Evolutionary conservation across 768 basidiomycete genomes (phyloP), one percentile per base, ranked within the genome.

Genomic region (Xerocomellus chrysenteron): DNA sequence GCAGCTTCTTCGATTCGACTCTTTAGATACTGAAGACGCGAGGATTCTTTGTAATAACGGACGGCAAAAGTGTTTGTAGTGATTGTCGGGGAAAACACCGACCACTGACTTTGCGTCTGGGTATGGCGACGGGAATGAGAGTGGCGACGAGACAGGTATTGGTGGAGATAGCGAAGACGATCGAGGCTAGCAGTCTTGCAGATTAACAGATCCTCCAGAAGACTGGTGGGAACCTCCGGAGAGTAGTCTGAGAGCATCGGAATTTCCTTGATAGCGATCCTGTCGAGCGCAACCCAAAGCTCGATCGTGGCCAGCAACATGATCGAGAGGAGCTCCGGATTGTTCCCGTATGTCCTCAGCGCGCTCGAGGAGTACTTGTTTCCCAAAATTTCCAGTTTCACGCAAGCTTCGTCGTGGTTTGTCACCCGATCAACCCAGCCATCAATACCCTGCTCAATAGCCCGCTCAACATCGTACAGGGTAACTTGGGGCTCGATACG

Each of bases 401-500:
- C 10, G 32, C 32, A 32, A 11, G 32, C 32, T 32, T 32, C 32
- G 2, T 32, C 32, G 0, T 11, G 28, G 4, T 49, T 9, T 2
- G 9, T 26, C 39, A 64, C 68, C 52, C 2, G 16, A 7, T 26
- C 40, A 17, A 74, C 64, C 77, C 77, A 79, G 14, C 39, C 37
- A 30, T 73, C 71, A 4, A 80, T 62, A 26, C 56, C 51, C 12
- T 69, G 50, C 17, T 67, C 55, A 46, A 76, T 67, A 10, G 64
- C 57, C 5, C 32, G 37, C 61, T 80, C 79, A 17, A 80, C 71
- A 48, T 80, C 79, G 8, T 62, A 68, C 0, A 80, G 53, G 3
- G 53, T 36, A 47, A 64, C 5, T 13, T 42, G 16, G 4, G 67
- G 55, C 4, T 69, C 63, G 0, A 45, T 35, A 26, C 16, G 4